phyloP scores from a whole-genome alignment of 176 grass and related monocot genomes.

The Thalia dealbata region DNA sequence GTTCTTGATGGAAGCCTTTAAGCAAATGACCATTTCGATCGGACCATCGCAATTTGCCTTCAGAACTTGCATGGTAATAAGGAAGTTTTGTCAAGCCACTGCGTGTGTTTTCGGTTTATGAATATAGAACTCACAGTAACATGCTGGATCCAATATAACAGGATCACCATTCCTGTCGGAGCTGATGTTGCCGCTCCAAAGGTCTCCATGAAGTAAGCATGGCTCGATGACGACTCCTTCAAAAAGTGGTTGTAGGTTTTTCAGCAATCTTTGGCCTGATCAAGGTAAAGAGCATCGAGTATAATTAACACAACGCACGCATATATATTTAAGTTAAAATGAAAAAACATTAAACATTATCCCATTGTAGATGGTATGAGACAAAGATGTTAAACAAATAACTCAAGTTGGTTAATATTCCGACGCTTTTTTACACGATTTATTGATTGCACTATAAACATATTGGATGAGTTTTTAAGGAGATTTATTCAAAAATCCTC shows the following conservation, averaged over 20 bases:
- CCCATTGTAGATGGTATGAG: not conserved
- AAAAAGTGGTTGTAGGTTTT: conserved; percentile 61
- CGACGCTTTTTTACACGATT: no score
- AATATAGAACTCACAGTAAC: conserved; percentile 56
- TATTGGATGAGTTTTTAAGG: no score
- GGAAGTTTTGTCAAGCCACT: no score
- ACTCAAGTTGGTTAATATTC: not conserved
- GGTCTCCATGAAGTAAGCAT: conserved; percentile 86
- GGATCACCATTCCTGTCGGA: conserved; percentile 64
- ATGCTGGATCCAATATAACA: conserved; percentile 87
- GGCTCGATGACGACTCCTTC: conserved; percentile 55
- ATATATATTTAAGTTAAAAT: not conserved
- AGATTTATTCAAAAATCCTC: not conserved
- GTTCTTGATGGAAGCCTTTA: no score
- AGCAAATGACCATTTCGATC: no score
- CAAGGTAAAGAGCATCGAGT: not conserved
- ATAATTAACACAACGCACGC: not conserved
- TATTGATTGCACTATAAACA: no score
- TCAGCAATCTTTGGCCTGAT: conserved; percentile 52
- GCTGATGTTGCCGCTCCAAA: conserved; percentile 96
- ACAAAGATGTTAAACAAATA: not conserved
- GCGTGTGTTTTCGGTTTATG: no score
- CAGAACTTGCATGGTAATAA: no score
- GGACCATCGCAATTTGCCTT: no score
- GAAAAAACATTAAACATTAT: not conserved